These are phyloP conservation scores for Brachypodium distachyon DNA, from an alignment of 202 grass and related monocot species.

Conservation along the genomic window DNA sequence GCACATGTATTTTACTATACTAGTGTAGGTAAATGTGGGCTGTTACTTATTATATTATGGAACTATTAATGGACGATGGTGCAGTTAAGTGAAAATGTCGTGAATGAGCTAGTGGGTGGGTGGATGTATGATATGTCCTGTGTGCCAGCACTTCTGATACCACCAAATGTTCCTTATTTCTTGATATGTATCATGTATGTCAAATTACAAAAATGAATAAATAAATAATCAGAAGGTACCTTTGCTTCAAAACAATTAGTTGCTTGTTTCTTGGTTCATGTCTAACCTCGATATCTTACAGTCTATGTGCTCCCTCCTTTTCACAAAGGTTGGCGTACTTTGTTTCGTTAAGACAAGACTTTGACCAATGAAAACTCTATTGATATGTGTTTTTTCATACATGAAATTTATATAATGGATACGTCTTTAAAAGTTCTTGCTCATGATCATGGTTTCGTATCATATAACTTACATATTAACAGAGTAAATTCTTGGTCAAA, in stretches of 20 bases:
- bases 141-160: background rate
- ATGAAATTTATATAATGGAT: too few species aligned
- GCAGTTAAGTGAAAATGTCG: background rate
- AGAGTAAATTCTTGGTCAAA: too few species aligned
- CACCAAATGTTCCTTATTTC: background rate
- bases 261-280: slow-evolving; percentile 2
- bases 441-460: too few species aligned
- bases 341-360: too few species aligned
- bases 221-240: background rate
- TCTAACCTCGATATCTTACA: background rate
- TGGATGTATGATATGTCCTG: background rate
- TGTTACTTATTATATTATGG: background rate
- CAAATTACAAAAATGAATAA: background rate
- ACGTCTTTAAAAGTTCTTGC: too few species aligned
- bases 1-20: background rate
- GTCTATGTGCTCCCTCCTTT: too few species aligned
- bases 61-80: background rate
- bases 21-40: background rate
- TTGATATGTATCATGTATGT: slow-evolving; percentile 5
- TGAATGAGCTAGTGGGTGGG: background rate
- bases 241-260: slow-evolving; percentile 1
- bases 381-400: too few species aligned
- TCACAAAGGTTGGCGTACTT: too few species aligned
- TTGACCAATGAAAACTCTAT: too few species aligned
- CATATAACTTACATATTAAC: too few species aligned